phyloP scores from a whole-genome alignment of 805 yeast species.

The Candida tammaniensis region DNA sequence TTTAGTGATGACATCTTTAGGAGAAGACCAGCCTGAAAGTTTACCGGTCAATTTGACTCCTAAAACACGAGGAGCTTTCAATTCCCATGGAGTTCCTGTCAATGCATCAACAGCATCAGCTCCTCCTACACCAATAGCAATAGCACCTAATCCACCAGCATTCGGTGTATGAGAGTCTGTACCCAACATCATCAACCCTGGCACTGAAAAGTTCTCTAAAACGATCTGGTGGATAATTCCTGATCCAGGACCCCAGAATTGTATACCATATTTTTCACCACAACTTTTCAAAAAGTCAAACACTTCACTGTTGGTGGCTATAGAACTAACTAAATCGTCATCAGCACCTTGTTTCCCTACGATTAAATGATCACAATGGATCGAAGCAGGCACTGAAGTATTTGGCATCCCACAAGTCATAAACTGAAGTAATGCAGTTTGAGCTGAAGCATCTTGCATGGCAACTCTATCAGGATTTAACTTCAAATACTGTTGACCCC shows the following conservation, averaged over 20 bases:
- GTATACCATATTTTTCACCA: slow-evolving; percentile 92
- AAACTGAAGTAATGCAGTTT: slow-evolving; percentile 97
- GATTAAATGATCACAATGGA: slow-evolving; percentile 97
- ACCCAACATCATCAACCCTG: slow-evolving; percentile 96
- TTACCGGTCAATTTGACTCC: slow-evolving; percentile 93
- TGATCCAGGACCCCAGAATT: slow-evolving; percentile 99
- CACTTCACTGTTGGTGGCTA: slow-evolving; percentile 87
- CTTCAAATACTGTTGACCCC: slow-evolving; percentile 90
- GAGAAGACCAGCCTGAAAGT: slow-evolving; percentile 92
- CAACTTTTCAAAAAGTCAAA: slow-evolving; percentile 92
- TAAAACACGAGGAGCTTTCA: slow-evolving; percentile 91
- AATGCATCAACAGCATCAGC: slow-evolving; percentile 99
- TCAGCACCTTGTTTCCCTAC: slow-evolving; percentile 95
- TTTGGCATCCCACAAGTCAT: slow-evolving; percentile 92
- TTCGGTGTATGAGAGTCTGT: slow-evolving; percentile 99
- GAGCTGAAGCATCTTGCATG: slow-evolving; percentile 99
- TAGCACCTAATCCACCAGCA: slow-evolving; percentile 98
- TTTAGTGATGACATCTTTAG: slow-evolving; percentile 92
- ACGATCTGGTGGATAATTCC: slow-evolving; percentile 99
- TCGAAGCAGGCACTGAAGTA: slow-evolving; percentile 91
- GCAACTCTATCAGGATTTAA: slow-evolving; percentile 97
- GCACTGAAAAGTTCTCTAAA: slow-evolving; percentile 92
- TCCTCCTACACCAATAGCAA: slow-evolving; percentile 99
- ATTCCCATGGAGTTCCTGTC: slow-evolving; percentile 98
- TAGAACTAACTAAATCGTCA: slow-evolving; percentile 74